These are phyloP conservation scores for Quercus parvula DNA, from an alignment of 306 rosid species.

Conservation along the genomic window DNA sequence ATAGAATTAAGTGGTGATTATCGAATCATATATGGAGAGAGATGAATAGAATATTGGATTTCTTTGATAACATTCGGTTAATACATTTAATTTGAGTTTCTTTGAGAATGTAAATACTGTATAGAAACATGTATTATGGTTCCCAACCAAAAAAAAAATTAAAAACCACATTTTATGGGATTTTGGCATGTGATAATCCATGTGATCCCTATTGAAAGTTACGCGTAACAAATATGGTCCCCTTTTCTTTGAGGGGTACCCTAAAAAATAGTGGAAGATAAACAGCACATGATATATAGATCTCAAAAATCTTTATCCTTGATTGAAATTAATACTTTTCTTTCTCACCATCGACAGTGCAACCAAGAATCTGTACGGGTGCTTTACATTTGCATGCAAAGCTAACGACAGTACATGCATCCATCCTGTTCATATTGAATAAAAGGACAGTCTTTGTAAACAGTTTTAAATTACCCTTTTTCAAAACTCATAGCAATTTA, in stretches of 20 bases:
- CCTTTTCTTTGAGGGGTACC: not conserved
- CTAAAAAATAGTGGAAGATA: not conserved
- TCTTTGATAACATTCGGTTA: not conserved
- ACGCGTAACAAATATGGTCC: conserved; percentile 36
- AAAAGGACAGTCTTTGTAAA: no score
- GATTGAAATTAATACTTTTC: no score
- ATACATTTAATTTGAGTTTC: not conserved
- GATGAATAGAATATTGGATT: not conserved
- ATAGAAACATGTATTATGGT: not conserved
- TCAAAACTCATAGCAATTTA: no score
- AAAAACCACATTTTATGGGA: conserved; percentile 16
- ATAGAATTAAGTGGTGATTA: not conserved
- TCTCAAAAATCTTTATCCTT: not conserved
- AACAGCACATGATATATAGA: not conserved
- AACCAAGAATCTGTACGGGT: not conserved
- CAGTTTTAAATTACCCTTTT: no score
- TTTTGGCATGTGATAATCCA: conserved; percentile 42
- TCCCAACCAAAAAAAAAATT: not conserved
- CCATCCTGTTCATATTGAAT: not conserved
- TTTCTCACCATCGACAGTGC: not conserved
- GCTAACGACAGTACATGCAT: not conserved
- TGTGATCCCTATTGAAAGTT: conserved; percentile 39
- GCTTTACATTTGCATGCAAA: not conserved
- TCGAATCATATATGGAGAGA: not conserved
- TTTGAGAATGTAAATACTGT: not conserved